Percentiles rank a stretch among this genome's conserved stretches.
These are phyloP conservation scores for Coelastrella sp. DNA, from an alignment of 139 green algal genomes.

Conservation along the genomic window DNA sequence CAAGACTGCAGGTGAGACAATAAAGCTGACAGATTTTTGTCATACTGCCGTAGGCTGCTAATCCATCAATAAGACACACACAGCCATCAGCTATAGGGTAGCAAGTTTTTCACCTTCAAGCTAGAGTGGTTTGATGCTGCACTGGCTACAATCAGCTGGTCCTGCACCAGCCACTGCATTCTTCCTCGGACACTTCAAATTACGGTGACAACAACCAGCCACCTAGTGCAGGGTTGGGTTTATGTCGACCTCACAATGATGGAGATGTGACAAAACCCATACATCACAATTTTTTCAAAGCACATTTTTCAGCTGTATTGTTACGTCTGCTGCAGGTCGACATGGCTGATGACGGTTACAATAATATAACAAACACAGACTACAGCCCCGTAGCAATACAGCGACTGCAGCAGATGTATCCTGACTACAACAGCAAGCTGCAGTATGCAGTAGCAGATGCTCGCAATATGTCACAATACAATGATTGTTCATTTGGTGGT, in stretches of 20 bases:
- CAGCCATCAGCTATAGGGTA: neutral
- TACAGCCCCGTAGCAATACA: slow-evolving; percentile 42
- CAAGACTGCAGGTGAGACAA: neutral
- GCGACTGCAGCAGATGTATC: neutral
- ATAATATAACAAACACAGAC: slow-evolving; percentile 22
- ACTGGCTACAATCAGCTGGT: too few species aligned
- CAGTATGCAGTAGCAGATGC: slow-evolving; percentile 33
- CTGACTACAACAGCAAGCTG: neutral
- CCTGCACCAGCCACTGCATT: too few species aligned
- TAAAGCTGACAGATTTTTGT: neutral
- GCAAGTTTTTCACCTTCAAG: too few species aligned
- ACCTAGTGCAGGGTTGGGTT: too few species aligned
- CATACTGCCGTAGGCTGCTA: neutral
- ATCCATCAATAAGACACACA: neutral
- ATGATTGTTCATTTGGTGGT: slow-evolving; percentile 1
- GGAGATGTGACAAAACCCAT: neutral
- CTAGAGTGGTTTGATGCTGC: too few species aligned
- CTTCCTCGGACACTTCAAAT: too few species aligned
- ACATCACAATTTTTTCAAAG: neutral
- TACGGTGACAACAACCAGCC: too few species aligned
- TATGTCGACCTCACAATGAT: neutral
- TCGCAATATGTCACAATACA: slow-evolving; percentile 4
- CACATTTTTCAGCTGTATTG: too few species aligned
- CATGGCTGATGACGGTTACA: slow-evolving; percentile 46
- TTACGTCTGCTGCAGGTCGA: too few species aligned